Evolutionary conservation across 2,329 filamentous ascomycete species (phyloP).

Genomic region (Clarireedia homoeocarpa): DNA sequence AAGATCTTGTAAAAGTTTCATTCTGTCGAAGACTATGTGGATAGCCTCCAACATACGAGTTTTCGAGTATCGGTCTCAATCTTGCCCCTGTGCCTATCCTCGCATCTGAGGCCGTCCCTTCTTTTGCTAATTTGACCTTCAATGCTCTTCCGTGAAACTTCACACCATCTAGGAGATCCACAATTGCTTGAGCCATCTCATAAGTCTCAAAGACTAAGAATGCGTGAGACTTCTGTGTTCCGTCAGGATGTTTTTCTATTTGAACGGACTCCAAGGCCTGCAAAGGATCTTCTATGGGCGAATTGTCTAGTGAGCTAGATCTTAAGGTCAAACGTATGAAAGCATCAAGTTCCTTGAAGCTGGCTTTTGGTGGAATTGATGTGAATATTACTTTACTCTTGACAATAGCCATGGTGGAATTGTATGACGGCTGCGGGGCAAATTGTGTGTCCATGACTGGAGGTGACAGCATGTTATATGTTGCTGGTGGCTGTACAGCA

Average conservation of each 20-base stretch:
- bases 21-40: neutral
- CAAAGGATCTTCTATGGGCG: neutral
- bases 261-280: constrained; percentile 9
- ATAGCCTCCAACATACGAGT: neutral
- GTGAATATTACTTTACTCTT: constrained; percentile 22
- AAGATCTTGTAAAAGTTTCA: too few relatives aligned
- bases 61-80: neutral
- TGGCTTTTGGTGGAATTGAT: constrained; percentile 7
- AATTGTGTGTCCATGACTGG: neutral
- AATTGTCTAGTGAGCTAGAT: neutral
- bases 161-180: neutral
- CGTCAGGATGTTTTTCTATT: constrained; percentile 9
- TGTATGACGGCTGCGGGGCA: neutral
- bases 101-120: neutral
- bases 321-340: constrained; percentile 5
- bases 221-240: constrained; percentile 15
- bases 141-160: neutral
- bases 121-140: constrained; percentile 7
- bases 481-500: neutral
- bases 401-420: neutral
- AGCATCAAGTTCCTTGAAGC: constrained; percentile 2
- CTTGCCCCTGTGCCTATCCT: neutral
- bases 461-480: too few relatives aligned
- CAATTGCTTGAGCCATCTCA: constrained; percentile 6
- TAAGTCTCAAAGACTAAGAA: constrained; percentile 15